A percentile compares a stretch with the other conserved stretches of the same genome.
These are phyloP conservation scores for Botryotinia convoluta DNA, from an alignment of 2,329 filamentous ascomycete genomes.

Conservation along the genomic window DNA sequence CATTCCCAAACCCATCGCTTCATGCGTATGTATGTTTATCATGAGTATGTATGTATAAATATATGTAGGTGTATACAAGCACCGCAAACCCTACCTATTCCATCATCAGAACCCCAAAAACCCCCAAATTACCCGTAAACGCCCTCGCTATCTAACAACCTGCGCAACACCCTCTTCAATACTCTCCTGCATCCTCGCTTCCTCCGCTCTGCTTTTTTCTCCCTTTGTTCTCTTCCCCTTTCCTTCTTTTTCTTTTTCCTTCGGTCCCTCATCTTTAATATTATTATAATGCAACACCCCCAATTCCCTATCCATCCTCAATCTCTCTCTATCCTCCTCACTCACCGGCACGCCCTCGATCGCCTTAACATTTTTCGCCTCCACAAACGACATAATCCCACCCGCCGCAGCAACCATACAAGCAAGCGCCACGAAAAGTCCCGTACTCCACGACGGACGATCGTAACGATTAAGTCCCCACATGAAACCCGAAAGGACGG, in stretches of 20 bases:
- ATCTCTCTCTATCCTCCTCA: conserved; percentile 50
- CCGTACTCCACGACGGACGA: conserved; percentile 77
- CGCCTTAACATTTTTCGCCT: conserved; percentile 69
- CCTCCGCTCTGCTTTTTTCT: neutral
- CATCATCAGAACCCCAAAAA: neutral
- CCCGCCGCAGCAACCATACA: conserved; percentile 66
- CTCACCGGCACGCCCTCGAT: conserved; percentile 69
- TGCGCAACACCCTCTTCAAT: neutral
- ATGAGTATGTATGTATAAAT: neutral
- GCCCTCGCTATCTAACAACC: neutral
- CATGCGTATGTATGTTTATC: neutral
- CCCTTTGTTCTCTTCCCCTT: conserved; percentile 19
- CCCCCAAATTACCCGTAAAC: neutral
- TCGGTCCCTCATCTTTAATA: conserved; percentile 51
- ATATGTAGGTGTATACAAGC: neutral
- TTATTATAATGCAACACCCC: conserved; percentile 61
- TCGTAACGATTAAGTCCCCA: conserved; percentile 73
- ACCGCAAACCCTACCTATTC: neutral
- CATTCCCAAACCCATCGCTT: neutral
- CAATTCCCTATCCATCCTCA: conserved; percentile 52
- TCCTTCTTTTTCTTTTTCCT: conserved; percentile 40
- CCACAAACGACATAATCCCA: conserved; percentile 67
- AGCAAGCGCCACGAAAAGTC: conserved; percentile 72
- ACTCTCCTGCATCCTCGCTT: neutral
- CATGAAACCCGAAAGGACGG: conserved; percentile 74